A percentile compares a stretch with the other conserved stretches of the same genome.
phyloP scores from a whole-genome alignment of 129 eudicot genomes.

The Tagetes patula region DNA sequence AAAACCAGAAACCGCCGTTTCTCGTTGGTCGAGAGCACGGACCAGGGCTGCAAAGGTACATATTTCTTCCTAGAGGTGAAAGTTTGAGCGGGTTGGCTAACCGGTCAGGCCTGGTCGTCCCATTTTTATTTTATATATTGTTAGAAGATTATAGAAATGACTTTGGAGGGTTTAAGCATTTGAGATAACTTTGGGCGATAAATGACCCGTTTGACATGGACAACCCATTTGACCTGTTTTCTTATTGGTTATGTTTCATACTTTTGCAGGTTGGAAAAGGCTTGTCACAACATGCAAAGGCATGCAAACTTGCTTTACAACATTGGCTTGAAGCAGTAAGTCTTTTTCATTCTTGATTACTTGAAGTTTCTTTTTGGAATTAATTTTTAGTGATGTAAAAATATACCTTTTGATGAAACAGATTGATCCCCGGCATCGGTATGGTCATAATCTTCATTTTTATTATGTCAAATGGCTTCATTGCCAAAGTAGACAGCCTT shows the following conservation, averaged over 20 bases:
- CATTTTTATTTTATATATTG: not conserved
- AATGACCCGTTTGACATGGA: not conserved
- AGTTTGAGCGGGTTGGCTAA: not conserved
- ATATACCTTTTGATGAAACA: conserved; percentile 24
- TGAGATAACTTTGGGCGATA: not conserved
- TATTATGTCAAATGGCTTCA: conserved; percentile 79
- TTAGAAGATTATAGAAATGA: not conserved
- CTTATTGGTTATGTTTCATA: not conserved
- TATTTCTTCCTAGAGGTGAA: not conserved
- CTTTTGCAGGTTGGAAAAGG: conserved; percentile 76
- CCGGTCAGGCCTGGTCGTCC: not conserved
- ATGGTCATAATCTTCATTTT: conserved; percentile 91
- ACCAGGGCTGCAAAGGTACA: conserved; percentile 78
- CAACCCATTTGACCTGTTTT: conserved; percentile 6
- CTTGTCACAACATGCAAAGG: conserved; percentile 71
- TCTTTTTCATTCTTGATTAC: conserved; percentile 19
- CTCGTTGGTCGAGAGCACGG: conserved; percentile 83
- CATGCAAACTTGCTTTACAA: conserved; percentile 84
- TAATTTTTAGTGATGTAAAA: not conserved
- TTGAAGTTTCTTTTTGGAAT: conserved; percentile 3
- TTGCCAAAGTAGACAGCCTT: conserved; percentile 72
- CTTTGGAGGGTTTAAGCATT: not conserved
- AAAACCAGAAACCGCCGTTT: conserved; percentile 69
- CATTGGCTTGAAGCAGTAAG: conserved; percentile 98
- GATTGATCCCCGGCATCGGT: conserved; percentile 93